Base-by-base conservation (phyloP, 306 rosid species). In the Cajanus cajan region DNA sequence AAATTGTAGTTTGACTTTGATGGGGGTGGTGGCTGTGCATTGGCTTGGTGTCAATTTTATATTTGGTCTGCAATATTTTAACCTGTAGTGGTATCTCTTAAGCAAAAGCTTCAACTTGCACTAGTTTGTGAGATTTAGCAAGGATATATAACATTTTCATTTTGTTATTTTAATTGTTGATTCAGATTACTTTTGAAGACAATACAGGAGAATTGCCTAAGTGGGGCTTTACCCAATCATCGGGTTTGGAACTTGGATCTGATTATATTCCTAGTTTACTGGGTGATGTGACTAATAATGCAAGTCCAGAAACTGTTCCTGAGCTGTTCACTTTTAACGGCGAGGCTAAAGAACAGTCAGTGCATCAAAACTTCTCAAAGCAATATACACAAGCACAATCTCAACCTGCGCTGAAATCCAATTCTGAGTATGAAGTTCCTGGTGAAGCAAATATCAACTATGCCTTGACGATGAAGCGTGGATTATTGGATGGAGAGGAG, bases 131-230 rank as follows among this genome's bases (percentile, higher is more conserved):
- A 74, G 64, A 61, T 61, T 68, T 40, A 21, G 45, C 71, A 33
- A 41, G 16, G 40, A 66, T 36, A 13, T 82, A 39, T 59, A 55
- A 62, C 74, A 64, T 37, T 28, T 68, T 76, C 41, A 31, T 77
- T 82, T 79, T 75, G n/a, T 52, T 78, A 19, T 85, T 78, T 73
- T 34, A 48, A 57, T 82, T 77, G 37, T 81, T 64, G 64, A 54
- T 84, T 44, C 89, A 93, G 98, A 62, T 84, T 80, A 82, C 93
- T 64, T 78, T 86, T 55, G 98, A 71, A 64, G 89, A 88, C 65
- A 71, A 74, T 74, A 71, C 79, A 43, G 84, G 77, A 73, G 83
- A 82, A 68, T 78, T 81, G 37, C 79, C 85, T 13, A 83, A 86
- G 18, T 89, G 87, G 84, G 40, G 73, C 54, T 77, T 80, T 70